Conservation (phyloP, 2,329 filamentous ascomycete genomes). For the Chaetothyriales sp. region DNA sequence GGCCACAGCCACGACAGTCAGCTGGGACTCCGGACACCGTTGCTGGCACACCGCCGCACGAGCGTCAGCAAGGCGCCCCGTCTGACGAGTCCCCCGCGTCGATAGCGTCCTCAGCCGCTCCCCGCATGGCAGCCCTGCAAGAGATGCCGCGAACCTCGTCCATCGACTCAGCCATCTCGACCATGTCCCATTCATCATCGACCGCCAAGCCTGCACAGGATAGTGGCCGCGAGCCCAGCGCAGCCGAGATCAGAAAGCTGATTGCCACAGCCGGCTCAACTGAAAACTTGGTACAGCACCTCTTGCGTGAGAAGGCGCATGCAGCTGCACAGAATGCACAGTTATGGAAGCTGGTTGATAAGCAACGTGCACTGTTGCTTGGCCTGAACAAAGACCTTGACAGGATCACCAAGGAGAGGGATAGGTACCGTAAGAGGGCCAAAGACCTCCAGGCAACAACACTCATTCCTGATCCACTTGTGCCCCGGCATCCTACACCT, state of each 20-base stretch:
- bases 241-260: slow-evolving; percentile 62
- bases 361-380: slow-evolving; percentile 84
- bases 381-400: slow-evolving; percentile 92
- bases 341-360: slow-evolving; percentile 89
- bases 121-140: background rate
- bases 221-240: slow-evolving; percentile 38
- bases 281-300: slow-evolving; percentile 73
- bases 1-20: background rate
- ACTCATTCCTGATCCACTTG: background rate
- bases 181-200: slow-evolving; percentile 40
- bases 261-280: slow-evolving; percentile 75
- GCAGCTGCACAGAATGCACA: slow-evolving; percentile 81
- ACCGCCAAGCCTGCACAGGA: slow-evolving; percentile 45
- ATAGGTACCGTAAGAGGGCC: slow-evolving; percentile 77
- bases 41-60: too few species aligned
- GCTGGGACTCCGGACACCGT: background rate
- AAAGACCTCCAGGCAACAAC: slow-evolving; percentile 48
- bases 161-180: slow-evolving; percentile 84
- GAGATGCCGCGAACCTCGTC: slow-evolving; percentile 59
- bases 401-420: slow-evolving; percentile 80
- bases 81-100: slow-evolving; percentile 1
- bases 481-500: background rate
- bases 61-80: background rate
- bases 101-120: background rate
- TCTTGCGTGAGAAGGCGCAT: slow-evolving; percentile 82